Evolutionary conservation across 2,329 filamentous ascomycete genomes (phyloP).

Genomic region (Fusarium odoratissimum): DNA sequence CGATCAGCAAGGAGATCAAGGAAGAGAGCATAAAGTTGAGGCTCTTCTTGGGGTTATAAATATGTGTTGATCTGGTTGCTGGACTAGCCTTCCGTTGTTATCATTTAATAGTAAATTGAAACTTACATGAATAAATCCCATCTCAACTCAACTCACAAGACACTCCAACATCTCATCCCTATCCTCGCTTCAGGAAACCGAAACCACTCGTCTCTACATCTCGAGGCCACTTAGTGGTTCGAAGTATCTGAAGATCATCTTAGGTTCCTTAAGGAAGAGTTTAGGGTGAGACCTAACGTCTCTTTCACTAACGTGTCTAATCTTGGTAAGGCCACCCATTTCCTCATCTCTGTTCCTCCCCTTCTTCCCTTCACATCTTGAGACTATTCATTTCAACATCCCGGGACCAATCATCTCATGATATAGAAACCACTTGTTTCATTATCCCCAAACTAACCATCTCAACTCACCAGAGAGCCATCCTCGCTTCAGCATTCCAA

Average conservation of each 20-base stretch:
- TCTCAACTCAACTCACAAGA: background rate
- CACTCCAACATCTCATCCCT: background rate
- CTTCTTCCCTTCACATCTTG: background rate
- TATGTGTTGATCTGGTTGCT: background rate
- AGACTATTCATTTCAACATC: background rate
- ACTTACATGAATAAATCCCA: background rate
- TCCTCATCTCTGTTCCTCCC: background rate
- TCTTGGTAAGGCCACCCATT: background rate
- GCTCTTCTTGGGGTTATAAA: background rate
- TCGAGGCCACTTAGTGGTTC: accelerated
- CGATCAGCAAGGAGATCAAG: background rate
- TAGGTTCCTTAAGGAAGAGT: background rate
- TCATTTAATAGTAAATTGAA: background rate
- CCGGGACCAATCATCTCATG: background rate
- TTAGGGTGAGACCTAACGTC: background rate
- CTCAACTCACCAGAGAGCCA: background rate
- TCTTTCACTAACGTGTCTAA: background rate
- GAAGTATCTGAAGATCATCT: background rate
- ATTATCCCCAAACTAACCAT: background rate
- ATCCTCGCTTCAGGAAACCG: background rate
- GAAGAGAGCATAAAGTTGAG: too few species aligned
- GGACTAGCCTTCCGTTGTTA: background rate
- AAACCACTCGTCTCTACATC: background rate
- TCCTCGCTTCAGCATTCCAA: background rate
- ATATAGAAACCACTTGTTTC: background rate